These are phyloP conservation scores for Talaromyces sp. DNA, from an alignment of 2,329 filamentous ascomycete genomes.

Conservation along the genomic window DNA sequence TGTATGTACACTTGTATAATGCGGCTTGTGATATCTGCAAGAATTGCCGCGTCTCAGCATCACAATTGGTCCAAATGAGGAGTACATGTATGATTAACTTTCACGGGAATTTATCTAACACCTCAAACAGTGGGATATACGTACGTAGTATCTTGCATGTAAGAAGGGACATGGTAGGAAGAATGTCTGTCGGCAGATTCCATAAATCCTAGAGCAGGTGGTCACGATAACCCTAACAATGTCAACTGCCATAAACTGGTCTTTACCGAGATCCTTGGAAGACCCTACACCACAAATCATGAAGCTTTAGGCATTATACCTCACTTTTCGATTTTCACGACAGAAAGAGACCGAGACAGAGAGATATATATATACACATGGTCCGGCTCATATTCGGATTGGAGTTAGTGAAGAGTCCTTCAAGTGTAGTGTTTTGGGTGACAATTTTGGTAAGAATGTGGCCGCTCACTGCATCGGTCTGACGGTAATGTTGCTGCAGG, in stretches of 20 bases:
- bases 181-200: neutral
- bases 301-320: neutral
- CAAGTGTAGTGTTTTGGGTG: neutral
- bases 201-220: neutral
- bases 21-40: neutral
- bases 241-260: neutral
- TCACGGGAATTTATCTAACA: neutral
- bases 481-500: neutral
- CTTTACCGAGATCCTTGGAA: neutral
- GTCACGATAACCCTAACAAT: neutral
- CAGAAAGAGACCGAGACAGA: neutral
- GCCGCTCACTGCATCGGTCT: neutral
- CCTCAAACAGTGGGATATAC: neutral
- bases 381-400: neutral
- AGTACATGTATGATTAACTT: neutral
- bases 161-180: neutral
- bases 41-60: neutral
- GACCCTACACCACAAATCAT: neutral
- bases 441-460: neutral
- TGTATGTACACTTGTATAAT: neutral
- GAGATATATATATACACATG: neutral
- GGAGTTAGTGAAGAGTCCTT: neutral
- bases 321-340: neutral
- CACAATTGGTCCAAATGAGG: neutral
- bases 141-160: neutral